Evolutionary conservation across 176 grass and related monocot genomes (phyloP).

Genomic region (Ananas comosus): DNA sequence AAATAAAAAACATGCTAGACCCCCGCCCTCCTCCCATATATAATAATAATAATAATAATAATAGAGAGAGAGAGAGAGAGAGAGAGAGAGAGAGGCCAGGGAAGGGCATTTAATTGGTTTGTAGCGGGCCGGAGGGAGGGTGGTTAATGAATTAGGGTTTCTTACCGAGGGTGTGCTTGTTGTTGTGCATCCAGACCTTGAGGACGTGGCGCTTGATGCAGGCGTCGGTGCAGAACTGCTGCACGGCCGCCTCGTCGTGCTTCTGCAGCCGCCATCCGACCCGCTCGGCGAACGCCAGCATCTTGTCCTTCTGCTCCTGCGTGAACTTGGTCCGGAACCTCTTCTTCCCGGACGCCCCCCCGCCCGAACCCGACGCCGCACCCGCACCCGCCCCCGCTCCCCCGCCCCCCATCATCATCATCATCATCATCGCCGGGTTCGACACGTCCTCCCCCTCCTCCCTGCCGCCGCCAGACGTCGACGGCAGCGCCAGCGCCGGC

Average conservation of each 20-base stretch:
- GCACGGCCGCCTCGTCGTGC: slow-evolving; percentile 84
- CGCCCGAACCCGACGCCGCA: slow-evolving; percentile 27
- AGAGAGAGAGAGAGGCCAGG: neutral
- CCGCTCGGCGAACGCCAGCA: slow-evolving; percentile 78
- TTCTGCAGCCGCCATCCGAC: slow-evolving; percentile 93
- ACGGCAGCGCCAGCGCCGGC: slow-evolving; percentile 29
- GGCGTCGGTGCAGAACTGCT: slow-evolving; percentile 80
- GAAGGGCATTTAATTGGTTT: neutral
- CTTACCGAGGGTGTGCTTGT: slow-evolving; percentile 74
- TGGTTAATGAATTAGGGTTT: slow-evolving; percentile 7
- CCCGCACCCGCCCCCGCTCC: slow-evolving; percentile 26
- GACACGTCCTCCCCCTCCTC: slow-evolving; percentile 41
- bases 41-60: too few relatives aligned
- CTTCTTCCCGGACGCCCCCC: slow-evolving; percentile 27
- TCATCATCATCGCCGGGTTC: slow-evolving; percentile 28
- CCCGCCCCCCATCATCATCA: slow-evolving; percentile 11
- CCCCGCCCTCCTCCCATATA: too few relatives aligned
- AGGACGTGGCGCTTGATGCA: slow-evolving; percentile 77
- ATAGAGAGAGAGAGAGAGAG: neutral
- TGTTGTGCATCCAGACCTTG: slow-evolving; percentile 99
- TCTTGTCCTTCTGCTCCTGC: slow-evolving; percentile 60
- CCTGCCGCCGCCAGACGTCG: slow-evolving; percentile 35
- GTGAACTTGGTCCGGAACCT: slow-evolving; percentile 43
- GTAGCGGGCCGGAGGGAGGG: neutral
- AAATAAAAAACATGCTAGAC: too few relatives aligned